These are phyloP conservation scores for Diaporthe capsici DNA, from an alignment of 2,329 filamentous ascomycete genomes.

Conservation along the genomic window DNA sequence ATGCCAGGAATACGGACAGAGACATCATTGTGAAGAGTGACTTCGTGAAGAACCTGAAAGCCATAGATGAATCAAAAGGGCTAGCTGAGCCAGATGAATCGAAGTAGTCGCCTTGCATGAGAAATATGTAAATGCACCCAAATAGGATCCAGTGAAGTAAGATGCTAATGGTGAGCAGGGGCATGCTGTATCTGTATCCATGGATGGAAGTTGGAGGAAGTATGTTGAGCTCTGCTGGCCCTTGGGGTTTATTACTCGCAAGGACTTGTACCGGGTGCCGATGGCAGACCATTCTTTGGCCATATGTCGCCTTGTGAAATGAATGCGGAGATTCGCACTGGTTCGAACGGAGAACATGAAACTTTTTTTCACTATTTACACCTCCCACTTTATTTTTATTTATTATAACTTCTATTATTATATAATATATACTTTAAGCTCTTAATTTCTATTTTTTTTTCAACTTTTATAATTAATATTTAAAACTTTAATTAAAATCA, in stretches of 20 bases:
- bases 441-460: too few species aligned
- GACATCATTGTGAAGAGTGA: background rate
- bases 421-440: too few species aligned
- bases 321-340: too few species aligned
- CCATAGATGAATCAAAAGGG: background rate
- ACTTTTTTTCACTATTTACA: too few species aligned
- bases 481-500: too few species aligned
- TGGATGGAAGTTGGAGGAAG: conserved; percentile 46
- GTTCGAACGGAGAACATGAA: too few species aligned
- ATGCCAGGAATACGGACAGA: background rate
- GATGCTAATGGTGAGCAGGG: conserved; percentile 41
- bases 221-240: conserved; percentile 46
- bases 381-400: too few species aligned
- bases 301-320: conserved; percentile 43
- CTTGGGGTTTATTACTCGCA: conserved; percentile 37
- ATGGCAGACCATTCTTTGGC: conserved; percentile 46
- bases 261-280: conserved; percentile 26
- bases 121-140: conserved; percentile 43
- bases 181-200: conserved; percentile 45
- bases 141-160: conserved; percentile 45
- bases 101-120: conserved; percentile 37
- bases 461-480: too few species aligned
- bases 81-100: background rate
- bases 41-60: background rate
- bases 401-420: too few species aligned